A percentile compares a stretch with the other conserved stretches of the same genome.
phyloP scores from a whole-genome alignment of 805 yeast genomes.

The Cyberlindnera misumaiensis region DNA sequence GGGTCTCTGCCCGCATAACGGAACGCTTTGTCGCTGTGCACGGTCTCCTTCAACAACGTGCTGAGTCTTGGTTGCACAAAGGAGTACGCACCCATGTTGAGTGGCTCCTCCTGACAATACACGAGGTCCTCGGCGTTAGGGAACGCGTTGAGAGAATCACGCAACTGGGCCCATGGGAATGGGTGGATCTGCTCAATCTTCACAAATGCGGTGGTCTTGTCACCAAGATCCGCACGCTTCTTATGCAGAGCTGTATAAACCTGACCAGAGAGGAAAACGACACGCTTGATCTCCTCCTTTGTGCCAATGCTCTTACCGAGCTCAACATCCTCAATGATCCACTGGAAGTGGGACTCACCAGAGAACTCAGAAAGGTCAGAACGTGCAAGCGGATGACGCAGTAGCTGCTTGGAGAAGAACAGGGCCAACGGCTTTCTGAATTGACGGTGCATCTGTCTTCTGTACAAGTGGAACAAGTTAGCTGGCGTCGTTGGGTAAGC shows the following conservation, averaged over 20 bases:
- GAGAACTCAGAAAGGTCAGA: constrained; percentile 79
- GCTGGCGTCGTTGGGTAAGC: constrained; percentile 98
- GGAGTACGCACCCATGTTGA: constrained; percentile 91
- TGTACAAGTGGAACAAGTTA: constrained; percentile 88
- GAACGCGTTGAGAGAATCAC: constrained; percentile 74
- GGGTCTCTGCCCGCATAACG: constrained; percentile 98
- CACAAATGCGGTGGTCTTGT: constrained; percentile 81
- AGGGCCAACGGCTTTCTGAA: constrained; percentile 87
- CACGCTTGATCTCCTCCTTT: constrained; percentile 80
- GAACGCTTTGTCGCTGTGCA: constrained; percentile 47
- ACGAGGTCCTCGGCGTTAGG: constrained; percentile 83
- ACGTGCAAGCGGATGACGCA: constrained; percentile 97
- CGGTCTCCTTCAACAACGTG: constrained; percentile 70
- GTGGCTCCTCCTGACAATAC: constrained; percentile 98
- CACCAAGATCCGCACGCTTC: constrained; percentile 71
- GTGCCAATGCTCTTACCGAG: constrained; percentile 69
- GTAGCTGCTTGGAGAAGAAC: constrained; percentile 86
- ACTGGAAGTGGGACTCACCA: constrained; percentile 86
- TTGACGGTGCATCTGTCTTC: constrained; percentile 99
- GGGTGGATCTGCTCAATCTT: constrained; percentile 95
- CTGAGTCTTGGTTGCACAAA: constrained; percentile 77
- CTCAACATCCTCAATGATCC: constrained; percentile 92
- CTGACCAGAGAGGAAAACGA: constrained; percentile 86
- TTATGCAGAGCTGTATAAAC: constrained; percentile 89
- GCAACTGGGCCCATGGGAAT: constrained; percentile 94